Percentiles rank a stretch among this genome's conserved stretches.
These are phyloP conservation scores for Gaertneriomyces semiglobifer DNA, from an alignment of 192 early-diverging fungal genomes.

Conservation along the genomic window DNA sequence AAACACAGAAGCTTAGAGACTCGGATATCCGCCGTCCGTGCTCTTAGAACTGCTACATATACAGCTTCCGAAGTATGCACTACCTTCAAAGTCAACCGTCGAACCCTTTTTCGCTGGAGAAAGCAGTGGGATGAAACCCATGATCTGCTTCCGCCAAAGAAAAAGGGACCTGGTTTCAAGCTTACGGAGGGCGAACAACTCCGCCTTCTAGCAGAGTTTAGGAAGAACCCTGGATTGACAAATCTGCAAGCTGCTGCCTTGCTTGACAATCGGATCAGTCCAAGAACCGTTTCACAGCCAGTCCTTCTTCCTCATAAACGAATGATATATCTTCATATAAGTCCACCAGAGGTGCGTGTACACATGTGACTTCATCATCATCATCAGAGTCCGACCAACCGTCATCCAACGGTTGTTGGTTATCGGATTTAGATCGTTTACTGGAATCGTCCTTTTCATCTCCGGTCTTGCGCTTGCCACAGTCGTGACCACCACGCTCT, in stretches of 20 bases:
- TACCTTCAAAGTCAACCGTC: too few species aligned
- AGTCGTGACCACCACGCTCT: too few species aligned
- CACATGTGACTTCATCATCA: slow-evolving; percentile 20
- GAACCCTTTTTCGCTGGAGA: not conserved
- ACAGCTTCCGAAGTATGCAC: too few species aligned
- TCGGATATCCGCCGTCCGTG: too few species aligned
- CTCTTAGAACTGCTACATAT: too few species aligned
- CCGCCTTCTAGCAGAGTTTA: slow-evolving; percentile 8
- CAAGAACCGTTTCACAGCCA: too few species aligned
- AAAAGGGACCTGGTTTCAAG: slow-evolving; percentile 5
- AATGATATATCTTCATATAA: slow-evolving; percentile 19
- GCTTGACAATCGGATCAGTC: slow-evolving; percentile 3
- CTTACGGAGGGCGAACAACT: slow-evolving; percentile 3
- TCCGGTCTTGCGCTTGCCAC: slow-evolving; percentile 9
- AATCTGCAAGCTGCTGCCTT: slow-evolving; percentile 3
- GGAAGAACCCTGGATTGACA: not conserved
- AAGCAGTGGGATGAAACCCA: not conserved
- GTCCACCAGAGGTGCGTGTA: slow-evolving; percentile 24
- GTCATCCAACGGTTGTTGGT: slow-evolving; percentile 14
- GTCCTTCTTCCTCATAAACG: slow-evolving; percentile 19
- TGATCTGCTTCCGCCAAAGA: slow-evolving; percentile 8
- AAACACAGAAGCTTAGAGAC: too few species aligned
- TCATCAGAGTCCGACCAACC: slow-evolving; percentile 17
- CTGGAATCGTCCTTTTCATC: slow-evolving; percentile 17
- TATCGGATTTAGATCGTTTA: slow-evolving; percentile 14